These are phyloP conservation scores for Aspergillus sclerotialis DNA, from an alignment of 2,329 filamentous ascomycete genomes.

Conservation along the genomic window DNA sequence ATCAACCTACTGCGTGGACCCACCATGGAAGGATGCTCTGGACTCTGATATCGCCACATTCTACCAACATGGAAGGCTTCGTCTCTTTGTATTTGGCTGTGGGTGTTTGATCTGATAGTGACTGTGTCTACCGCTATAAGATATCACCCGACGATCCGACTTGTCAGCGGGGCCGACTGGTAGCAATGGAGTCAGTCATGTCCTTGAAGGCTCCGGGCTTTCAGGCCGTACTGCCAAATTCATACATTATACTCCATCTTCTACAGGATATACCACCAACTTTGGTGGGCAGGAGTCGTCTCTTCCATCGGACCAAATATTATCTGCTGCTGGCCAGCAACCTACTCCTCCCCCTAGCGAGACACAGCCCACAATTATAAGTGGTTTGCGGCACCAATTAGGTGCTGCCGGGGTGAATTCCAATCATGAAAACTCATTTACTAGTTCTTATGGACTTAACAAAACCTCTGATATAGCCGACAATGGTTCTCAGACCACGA, in stretches of 20 bases:
- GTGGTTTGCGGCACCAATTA: constrained; percentile 3
- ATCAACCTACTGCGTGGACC: constrained; percentile 13
- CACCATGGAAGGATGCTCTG: constrained; percentile 17
- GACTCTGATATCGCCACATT: constrained; percentile 14
- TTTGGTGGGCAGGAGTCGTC: constrained; percentile 2
- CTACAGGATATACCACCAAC: constrained; percentile 4
- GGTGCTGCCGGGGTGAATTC: neutral
- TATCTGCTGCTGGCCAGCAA: constrained; percentile 1
- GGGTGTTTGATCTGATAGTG: too few relatives aligned
- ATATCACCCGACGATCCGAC: too few relatives aligned
- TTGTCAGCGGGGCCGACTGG: too few relatives aligned
- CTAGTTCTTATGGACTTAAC: constrained; percentile 3
- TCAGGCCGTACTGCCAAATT: neutral
- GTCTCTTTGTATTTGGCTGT: neutral
- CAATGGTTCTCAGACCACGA: constrained; percentile 10
- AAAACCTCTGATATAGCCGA: constrained; percentile 4
- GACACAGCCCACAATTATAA: constrained; percentile 8
- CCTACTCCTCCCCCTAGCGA: constrained; percentile 14
- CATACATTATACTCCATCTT: constrained; percentile 1
- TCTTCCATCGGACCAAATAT: constrained; percentile 2
- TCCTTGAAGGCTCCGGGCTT: too few relatives aligned
- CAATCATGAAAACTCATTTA: constrained; percentile 1
- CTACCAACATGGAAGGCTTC: constrained; percentile 6
- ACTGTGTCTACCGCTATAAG: too few relatives aligned
- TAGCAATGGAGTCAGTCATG: too few relatives aligned